A percentile compares a stretch with the other conserved stretches of the same genome.
Conservation (phyloP, 768 basidiomycete species). For the Tulasnella sp. region DNA sequence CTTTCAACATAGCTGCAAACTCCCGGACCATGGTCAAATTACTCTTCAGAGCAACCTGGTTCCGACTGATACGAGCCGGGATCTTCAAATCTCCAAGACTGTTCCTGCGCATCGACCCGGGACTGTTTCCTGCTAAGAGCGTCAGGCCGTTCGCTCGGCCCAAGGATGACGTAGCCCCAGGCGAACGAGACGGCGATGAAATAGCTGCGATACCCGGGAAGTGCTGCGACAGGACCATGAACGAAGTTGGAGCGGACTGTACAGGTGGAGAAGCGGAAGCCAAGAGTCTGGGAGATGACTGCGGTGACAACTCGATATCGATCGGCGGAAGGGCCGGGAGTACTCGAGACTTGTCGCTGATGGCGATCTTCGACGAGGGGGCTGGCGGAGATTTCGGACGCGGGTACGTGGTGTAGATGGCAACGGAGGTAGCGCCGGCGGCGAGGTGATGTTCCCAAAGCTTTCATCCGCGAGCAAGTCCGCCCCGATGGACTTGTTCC, state of each 20-base stretch:
- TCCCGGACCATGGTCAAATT: no score
- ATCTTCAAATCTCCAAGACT: no score
- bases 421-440: conserved; percentile 21
- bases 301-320: conserved; percentile 24
- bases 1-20: no score
- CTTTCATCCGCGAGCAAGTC: neutral
- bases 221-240: conserved; percentile 10
- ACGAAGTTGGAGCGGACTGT: neutral
- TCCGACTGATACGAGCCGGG: no score
- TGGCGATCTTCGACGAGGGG: neutral
- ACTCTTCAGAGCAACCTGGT: no score
- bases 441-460: neutral
- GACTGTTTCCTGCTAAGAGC: conserved; percentile 40
- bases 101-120: conserved; percentile 53
- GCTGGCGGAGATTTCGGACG: neutral
- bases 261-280: conserved; percentile 23
- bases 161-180: conserved; percentile 48
- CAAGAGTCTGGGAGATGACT: conserved; percentile 31
- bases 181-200: conserved; percentile 3
- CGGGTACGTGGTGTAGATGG: conserved; percentile 24
- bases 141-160: conserved; percentile 49
- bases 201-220: neutral
- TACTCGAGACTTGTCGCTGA: neutral
- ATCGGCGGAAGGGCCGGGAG: conserved; percentile 33
- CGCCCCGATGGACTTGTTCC: conserved; percentile 34